Evolutionary conservation across 2,329 filamentous ascomycete species (phyloP).

Genomic region (Alternaria longipes): DNA sequence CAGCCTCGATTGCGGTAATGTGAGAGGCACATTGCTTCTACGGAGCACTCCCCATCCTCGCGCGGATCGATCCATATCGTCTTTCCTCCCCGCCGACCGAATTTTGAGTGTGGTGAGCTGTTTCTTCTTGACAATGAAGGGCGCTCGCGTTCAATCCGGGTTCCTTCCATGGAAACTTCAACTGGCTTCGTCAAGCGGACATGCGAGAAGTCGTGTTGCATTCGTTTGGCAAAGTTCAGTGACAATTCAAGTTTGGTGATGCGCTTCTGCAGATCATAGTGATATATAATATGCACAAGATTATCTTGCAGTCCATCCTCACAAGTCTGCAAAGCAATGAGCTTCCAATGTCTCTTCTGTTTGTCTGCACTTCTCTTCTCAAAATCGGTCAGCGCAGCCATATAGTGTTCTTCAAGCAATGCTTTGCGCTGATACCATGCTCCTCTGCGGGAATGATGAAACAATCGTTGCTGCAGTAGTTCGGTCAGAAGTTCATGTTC

Average conservation of each 20-base stretch:
- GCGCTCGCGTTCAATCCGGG: slow-evolving; percentile 74
- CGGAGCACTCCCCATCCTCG: slow-evolving; percentile 78
- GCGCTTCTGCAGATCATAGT: slow-evolving; percentile 93
- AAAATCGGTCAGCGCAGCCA: slow-evolving; percentile 62
- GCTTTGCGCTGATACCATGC: slow-evolving; percentile 97
- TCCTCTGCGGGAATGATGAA: slow-evolving; percentile 84
- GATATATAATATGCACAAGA: slow-evolving; percentile 89
- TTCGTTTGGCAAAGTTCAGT: slow-evolving; percentile 80
- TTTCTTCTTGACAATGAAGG: slow-evolving; percentile 38
- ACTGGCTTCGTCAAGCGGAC: slow-evolving; percentile 78
- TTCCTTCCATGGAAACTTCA: slow-evolving; percentile 78
- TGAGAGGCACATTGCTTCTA: slow-evolving; percentile 93
- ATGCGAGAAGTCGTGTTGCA: slow-evolving; percentile 93
- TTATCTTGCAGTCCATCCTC: slow-evolving; percentile 86
- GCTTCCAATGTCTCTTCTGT: slow-evolving; percentile 85
- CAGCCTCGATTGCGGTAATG: slow-evolving; percentile 84
- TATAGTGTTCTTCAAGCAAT: slow-evolving; percentile 93
- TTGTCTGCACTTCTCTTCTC: slow-evolving; percentile 57
- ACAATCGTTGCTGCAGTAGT: slow-evolving; percentile 80
- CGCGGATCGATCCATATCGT: slow-evolving; percentile 88
- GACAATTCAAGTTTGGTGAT: slow-evolving; percentile 89
- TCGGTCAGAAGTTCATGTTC: slow-evolving; percentile 80
- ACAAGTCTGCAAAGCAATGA: slow-evolving; percentile 79
- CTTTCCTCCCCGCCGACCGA: slow-evolving; percentile 66
- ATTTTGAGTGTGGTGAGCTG: slow-evolving; percentile 44